Conservation (phyloP, 331 rosid genomes). For the Pyrus hybrid region DNA sequence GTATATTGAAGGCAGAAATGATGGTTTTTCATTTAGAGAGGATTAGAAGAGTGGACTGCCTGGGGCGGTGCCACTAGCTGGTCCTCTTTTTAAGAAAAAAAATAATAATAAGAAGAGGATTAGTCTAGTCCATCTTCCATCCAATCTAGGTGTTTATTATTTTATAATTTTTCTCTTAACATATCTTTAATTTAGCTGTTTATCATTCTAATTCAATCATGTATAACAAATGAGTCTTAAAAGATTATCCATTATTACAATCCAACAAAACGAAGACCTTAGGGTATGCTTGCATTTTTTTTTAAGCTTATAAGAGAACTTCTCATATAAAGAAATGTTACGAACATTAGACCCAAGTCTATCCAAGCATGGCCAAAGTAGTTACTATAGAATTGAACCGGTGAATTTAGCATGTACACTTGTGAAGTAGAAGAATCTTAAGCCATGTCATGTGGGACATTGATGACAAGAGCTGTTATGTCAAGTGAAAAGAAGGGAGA, state of each 20-base stretch:
- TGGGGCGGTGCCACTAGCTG: no score
- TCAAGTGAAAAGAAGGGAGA: constrained; percentile 10
- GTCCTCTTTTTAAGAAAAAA: no score
- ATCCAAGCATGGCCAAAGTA: neutral
- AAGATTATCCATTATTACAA: no score
- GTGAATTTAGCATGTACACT: neutral
- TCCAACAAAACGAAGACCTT: neutral
- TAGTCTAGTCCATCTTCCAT: no score
- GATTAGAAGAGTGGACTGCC: no score
- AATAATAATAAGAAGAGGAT: no score
- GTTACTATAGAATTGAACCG: no score
- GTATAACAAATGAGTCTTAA: no score
- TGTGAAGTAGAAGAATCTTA: constrained; percentile 8
- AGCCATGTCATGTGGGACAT: constrained; percentile 23
- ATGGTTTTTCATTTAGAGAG: no score
- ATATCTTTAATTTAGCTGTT: neutral
- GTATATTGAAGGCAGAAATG: no score
- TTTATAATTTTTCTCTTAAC: neutral
- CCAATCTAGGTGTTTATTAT: no score
- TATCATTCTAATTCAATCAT: no score
- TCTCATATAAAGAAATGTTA: neutral
- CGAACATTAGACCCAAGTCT: neutral
- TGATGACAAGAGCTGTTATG: constrained; percentile 14
- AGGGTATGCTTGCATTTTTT: neutral
- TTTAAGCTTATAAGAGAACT: neutral